These are phyloP conservation scores for Pseudogymnoascus sp. DNA, from an alignment of 2,329 filamentous ascomycete species.

Conservation along the genomic window DNA sequence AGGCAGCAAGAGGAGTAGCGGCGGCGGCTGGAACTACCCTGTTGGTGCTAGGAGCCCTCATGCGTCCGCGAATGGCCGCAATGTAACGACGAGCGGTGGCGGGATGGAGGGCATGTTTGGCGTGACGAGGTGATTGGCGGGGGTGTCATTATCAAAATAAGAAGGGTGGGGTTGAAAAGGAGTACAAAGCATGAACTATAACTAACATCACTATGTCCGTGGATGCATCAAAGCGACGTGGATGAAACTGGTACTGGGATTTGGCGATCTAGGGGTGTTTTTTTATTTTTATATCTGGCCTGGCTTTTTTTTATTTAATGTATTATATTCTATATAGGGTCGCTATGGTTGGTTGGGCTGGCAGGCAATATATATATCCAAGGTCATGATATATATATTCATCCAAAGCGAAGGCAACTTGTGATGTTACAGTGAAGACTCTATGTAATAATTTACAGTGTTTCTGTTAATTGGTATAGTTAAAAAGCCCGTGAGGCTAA, in stretches of 20 bases:
- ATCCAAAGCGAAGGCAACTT: neutral
- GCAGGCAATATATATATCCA: slow-evolving; percentile 5
- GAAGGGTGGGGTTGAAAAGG: neutral
- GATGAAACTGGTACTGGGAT: neutral
- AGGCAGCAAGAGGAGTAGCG: slow-evolving; percentile 37
- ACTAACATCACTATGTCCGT: neutral
- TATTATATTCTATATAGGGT: slow-evolving; percentile 9
- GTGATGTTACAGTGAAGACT: neutral
- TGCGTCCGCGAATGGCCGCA: slow-evolving; percentile 8
- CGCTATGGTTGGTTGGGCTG: neutral
- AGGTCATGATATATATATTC: slow-evolving; percentile 5
- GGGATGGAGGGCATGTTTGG: slow-evolving; percentile 13
- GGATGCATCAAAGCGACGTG: slow-evolving; percentile 8
- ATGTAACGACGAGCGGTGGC: slow-evolving; percentile 9
- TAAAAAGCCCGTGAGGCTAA: neutral
- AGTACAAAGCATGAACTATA: slow-evolving; percentile 9
- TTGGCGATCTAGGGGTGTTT: slow-evolving; percentile 3
- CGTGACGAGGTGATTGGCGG: slow-evolving; percentile 4
- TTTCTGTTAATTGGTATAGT: too few relatives aligned
- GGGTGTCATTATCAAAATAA: neutral
- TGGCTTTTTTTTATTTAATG: slow-evolving; percentile 6
- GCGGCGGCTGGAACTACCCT: slow-evolving; percentile 25
- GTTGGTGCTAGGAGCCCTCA: slow-evolving; percentile 19
- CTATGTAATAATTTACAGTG: neutral
- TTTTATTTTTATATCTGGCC: neutral